Base-by-base conservation (phyloP, 352 stramenopile species). In the Globisporangium heterothallicum region DNA sequence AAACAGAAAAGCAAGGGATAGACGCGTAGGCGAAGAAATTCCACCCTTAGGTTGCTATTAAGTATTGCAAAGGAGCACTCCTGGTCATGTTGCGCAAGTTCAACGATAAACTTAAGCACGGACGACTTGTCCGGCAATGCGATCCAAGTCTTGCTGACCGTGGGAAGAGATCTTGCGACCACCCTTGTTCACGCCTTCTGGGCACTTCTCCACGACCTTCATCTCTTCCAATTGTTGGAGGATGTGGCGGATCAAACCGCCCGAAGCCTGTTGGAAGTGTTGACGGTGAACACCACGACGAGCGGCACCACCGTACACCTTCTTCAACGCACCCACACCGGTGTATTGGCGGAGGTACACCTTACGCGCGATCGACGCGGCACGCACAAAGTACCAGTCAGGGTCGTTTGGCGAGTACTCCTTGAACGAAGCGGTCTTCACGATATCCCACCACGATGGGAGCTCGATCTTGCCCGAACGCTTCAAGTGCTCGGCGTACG, bases 321-420 rank as follows among this genome's bases (percentile, higher is more conserved):
- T 98, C 74, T 96, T 94, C 36, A 99, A 78, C 49, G 92, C 91
- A 64, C 97, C 97, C 27, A 99, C 84, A 72, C 97, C 97, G 47
- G 96, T 88, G 69, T 97, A 94, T 57, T 97, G 96, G 59, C 94
- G 91, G 48, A 99, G 77, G 88, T 99, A 99, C 35, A 99, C 87
- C 86, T 98, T 98, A 63, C 97, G 94, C 35, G 96, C 95, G 64
- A 99, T 98, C 49, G 96, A 98, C 38, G 96, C 85, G 49, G 96
- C 96, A 61, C 97, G 94, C 64, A 99, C 92, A 84, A 98, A 99
- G 81, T 99, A 99, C 97, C 97, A 99, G 82, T 99, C 97, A 58
- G 96, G 89, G 74, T 97, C 94, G 51, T 95, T 92, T 32, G 97
- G 97, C 45, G 96, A 95, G 65, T 98, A 91, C 76, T 99, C 96